Conservation (phyloP, 106 monocot genomes). For the Phalaenopsis aphrodite region DNA sequence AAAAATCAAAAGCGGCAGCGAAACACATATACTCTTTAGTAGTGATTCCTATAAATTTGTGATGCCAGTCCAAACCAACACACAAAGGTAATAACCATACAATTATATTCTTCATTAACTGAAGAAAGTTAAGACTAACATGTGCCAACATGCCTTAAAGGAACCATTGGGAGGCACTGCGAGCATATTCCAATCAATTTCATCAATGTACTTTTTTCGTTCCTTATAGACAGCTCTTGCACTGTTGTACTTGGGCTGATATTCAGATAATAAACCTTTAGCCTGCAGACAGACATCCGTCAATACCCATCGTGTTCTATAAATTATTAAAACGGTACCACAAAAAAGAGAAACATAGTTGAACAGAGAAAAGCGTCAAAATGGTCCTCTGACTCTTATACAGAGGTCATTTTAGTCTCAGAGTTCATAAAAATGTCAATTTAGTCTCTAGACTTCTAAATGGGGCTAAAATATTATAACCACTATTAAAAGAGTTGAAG, state of each 20-base stretch:
- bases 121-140: neutral
- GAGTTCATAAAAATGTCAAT: too few relatives aligned
- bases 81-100: neutral
- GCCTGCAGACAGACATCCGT: conserved; percentile 41
- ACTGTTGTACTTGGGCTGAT: conserved; percentile 95
- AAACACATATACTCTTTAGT: neutral
- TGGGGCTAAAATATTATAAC: too few relatives aligned
- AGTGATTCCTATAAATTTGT: neutral
- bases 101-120: neutral
- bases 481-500: too few relatives aligned
- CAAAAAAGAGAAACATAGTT: neutral
- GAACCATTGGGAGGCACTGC: conserved; percentile 87
- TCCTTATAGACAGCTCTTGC: conserved; percentile 94
- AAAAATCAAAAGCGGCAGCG: neutral
- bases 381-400: too few relatives aligned
- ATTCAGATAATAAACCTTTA: conserved; percentile 87
- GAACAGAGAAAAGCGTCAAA: too few relatives aligned
- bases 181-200: conserved; percentile 98
- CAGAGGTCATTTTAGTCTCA: too few relatives aligned
- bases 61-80: neutral
- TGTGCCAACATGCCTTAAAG: conserved; percentile 38
- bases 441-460: too few relatives aligned
- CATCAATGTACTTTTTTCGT: conserved; percentile 84
- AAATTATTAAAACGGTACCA: neutral
- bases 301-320: neutral